Conservation (phyloP, 2,329 filamentous ascomycete species). For the Cercospora janseana region DNA sequence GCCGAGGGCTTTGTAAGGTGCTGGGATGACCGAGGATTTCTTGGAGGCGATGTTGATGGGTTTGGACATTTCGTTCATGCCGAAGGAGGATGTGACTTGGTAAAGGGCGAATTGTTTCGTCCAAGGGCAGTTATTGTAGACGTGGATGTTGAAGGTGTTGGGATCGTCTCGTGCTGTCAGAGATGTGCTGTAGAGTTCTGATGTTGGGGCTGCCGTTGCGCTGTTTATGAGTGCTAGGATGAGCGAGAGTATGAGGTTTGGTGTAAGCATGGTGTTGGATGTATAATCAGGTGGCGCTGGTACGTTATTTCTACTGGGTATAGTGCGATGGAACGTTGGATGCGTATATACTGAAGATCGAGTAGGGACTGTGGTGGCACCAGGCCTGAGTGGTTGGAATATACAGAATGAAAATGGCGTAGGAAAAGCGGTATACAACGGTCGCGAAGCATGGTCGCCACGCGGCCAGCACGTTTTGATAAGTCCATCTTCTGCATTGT, state of each 20-base stretch:
- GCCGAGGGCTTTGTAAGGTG: slow-evolving; percentile 29
- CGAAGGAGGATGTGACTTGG: slow-evolving; percentile 28
- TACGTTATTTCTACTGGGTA: no score
- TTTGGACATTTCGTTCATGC: slow-evolving; percentile 27
- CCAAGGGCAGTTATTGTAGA: slow-evolving; percentile 32
- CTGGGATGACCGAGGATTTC: slow-evolving; percentile 20
- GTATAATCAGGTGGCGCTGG: no score
- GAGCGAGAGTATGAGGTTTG: not conserved
- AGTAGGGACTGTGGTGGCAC: not conserved
- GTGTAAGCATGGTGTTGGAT: not conserved
- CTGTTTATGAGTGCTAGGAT: not conserved
- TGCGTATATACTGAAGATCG: not conserved
- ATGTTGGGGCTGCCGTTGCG: not conserved
- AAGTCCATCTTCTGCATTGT: no score
- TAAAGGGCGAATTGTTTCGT: slow-evolving; percentile 33
- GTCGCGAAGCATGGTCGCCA: not conserved
- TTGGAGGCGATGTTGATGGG: slow-evolving; percentile 24
- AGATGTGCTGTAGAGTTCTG: no score
- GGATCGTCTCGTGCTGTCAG: not conserved
- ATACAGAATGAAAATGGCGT: not conserved
- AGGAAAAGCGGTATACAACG: not conserved
- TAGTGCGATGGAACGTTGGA: not conserved
- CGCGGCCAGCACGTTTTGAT: no score
- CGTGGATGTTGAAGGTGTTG: slow-evolving; percentile 31
- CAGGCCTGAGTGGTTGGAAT: not conserved